phyloP scores from a whole-genome alignment of 371 early-diverging fungal species.

The Ordospora colligata region DNA sequence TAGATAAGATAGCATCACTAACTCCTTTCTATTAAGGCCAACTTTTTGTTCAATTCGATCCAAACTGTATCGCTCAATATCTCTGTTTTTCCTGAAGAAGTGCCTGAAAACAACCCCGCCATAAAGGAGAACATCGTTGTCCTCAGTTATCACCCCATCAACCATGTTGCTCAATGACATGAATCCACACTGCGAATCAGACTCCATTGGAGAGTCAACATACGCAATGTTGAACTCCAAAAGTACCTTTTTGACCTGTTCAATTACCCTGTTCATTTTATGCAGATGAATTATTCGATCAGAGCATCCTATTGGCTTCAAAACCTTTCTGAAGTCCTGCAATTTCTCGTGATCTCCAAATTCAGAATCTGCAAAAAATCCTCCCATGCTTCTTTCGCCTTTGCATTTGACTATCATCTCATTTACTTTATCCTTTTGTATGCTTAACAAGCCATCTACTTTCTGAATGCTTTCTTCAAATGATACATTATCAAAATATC shows the following conservation, averaged over 20 bases:
- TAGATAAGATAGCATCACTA: constrained; percentile 76
- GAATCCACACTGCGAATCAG: constrained; percentile 88
- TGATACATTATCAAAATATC: background rate
- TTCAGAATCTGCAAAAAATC: background rate
- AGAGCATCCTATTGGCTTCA: background rate
- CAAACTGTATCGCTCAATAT: constrained; percentile 66
- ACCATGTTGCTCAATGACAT: constrained; percentile 67
- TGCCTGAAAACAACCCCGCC: constrained; percentile 81
- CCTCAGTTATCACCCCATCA: constrained; percentile 93
- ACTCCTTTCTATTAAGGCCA: constrained; percentile 65
- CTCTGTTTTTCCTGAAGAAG: constrained; percentile 77
- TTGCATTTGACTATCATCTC: background rate
- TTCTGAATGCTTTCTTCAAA: background rate
- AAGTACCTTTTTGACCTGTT: constrained; percentile 62
- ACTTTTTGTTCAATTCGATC: constrained; percentile 67
- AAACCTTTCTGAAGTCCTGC: background rate
- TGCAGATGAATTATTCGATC: too few relatives aligned
- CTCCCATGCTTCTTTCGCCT: background rate
- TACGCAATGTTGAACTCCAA: constrained; percentile 84
- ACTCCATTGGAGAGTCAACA: constrained; percentile 83
- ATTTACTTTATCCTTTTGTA: background rate
- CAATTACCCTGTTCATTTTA: background rate
- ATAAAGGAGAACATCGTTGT: constrained; percentile 90
- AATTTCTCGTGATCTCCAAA: background rate
- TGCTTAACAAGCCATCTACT: background rate